A percentile compares a stretch with the other conserved stretches of the same genome.
phyloP scores from a whole-genome alignment of 1,284 basidiomycete species.

The Irpex sp. region DNA sequence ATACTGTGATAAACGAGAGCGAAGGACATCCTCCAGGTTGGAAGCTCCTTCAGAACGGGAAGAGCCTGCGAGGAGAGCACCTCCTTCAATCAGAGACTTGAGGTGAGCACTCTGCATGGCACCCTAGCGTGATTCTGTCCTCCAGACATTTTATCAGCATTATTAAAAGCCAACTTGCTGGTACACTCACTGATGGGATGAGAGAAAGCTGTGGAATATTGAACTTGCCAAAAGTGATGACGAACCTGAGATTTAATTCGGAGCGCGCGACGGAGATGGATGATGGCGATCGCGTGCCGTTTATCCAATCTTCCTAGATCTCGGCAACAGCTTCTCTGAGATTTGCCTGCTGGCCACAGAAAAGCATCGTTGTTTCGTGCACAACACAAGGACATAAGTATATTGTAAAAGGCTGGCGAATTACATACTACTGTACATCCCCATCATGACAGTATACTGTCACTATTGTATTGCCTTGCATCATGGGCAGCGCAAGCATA shows the following conservation, averaged over 20 bases:
- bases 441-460: background rate
- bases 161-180: background rate
- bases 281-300: background rate
- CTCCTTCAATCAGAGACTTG: slow-evolving; percentile 8
- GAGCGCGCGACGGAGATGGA: background rate
- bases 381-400: no score
- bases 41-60: slow-evolving; percentile 11
- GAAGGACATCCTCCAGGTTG: slow-evolving; percentile 35
- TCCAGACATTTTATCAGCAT: background rate
- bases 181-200: background rate
- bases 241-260: background rate
- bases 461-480: background rate
- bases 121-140: background rate
- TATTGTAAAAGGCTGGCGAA: no score
- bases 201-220: background rate
- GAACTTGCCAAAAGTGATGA: background rate
- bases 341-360: background rate
- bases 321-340: background rate
- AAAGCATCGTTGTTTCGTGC: no score
- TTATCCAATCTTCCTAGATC: background rate
- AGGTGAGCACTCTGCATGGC: slow-evolving; percentile 11
- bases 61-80: slow-evolving; percentile 13
- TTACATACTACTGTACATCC: no score
- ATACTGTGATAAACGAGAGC: slow-evolving; percentile 35
- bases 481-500: background rate